These are phyloP conservation scores for Dipodascus geniculatus DNA, from an alignment of 805 yeast species.

Conservation along the genomic window DNA sequence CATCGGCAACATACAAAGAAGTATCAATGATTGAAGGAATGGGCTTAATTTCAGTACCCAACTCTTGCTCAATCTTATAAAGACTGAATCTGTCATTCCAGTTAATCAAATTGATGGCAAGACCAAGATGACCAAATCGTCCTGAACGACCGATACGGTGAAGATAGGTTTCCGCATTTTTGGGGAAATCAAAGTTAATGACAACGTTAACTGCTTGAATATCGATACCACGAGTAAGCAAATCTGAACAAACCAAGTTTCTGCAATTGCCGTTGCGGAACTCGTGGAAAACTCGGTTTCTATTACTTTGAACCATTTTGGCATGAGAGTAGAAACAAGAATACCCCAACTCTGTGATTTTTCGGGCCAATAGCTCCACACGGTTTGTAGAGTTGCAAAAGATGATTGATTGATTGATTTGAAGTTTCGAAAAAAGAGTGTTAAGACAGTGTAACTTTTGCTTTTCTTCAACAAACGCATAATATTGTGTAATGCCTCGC, in stretches of 20 bases:
- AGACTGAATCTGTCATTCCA: conserved; percentile 94
- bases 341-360: conserved; percentile 90
- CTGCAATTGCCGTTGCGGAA: conserved; percentile 97
- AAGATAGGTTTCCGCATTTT: conserved; percentile 91
- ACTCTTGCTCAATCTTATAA: conserved; percentile 91
- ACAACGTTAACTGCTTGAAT: conserved; percentile 98
- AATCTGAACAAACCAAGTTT: conserved; percentile 92
- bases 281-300: conserved; percentile 97
- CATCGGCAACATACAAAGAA: conserved; percentile 65
- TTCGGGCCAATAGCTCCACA: conserved; percentile 90
- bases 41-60: conserved; percentile 94
- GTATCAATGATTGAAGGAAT: conserved; percentile 91
- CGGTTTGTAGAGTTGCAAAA: conserved; percentile 95
- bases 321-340: conserved; percentile 97
- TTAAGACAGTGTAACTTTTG: conserved; percentile 94
- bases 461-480: conserved; percentile 96
- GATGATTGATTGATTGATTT: conserved; percentile 91
- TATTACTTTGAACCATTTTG: conserved; percentile 91
- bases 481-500: conserved; percentile 92
- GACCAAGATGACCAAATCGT: conserved; percentile 95
- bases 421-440: conserved; percentile 86
- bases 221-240: conserved; percentile 96
- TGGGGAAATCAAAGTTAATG: conserved; percentile 96
- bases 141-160: conserved; percentile 99
- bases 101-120: conserved; percentile 91